Evolutionary conservation across 352 stramenopile genomes (phyloP), one percentile per base, ranked within the genome.

Genomic region (Blastocystis sp.): DNA sequence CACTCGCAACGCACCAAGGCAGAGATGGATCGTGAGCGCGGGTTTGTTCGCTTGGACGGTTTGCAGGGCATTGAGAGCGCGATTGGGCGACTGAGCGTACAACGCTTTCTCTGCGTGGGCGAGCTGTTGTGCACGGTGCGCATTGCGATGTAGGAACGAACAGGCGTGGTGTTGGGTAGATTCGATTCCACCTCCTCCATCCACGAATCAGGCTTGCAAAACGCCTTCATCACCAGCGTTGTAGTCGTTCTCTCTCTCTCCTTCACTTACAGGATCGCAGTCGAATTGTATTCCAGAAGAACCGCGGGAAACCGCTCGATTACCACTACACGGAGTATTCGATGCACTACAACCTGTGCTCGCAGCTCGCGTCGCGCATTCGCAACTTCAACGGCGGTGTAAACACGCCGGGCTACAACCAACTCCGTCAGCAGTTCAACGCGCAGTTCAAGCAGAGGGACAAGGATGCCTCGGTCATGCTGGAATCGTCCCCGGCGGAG

Each of bases 341-440:
- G 0, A 1, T 52, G 21, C 74, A 84, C 54, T 84, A 84, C 61
- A 84, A 84, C 43, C 74, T 84, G 6, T 84, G 74, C 54, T 59
- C 43, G 2, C 52, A 84, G 19, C 38, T 84, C 9, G 52, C 74
- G 19, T 21, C 52, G 3, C 59, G 52, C 2, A 68, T 84, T n/a
- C 65, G 66, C 34, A 28, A 28, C 6, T 19, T 84, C 17, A 54
- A 11, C 28, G 43, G 74, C 19, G 45, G 45, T 11, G 57, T 68
- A 6, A 40, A 52, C 42, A 69, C 74, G 3, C 48, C 74, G 14
- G 74, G 45, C 0, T 66, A 84, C 45, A 52, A 52, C 48, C 74
- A 84, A 19, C 74, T 84, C 4, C 74, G 60, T 14, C 74, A 84
- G 54, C 74, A 84, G n/a, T 84, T 84, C 57, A 66, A 69, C 19